phyloP scores from a whole-genome alignment of 345 rosid genomes.

The Microcos paniculata region DNA sequence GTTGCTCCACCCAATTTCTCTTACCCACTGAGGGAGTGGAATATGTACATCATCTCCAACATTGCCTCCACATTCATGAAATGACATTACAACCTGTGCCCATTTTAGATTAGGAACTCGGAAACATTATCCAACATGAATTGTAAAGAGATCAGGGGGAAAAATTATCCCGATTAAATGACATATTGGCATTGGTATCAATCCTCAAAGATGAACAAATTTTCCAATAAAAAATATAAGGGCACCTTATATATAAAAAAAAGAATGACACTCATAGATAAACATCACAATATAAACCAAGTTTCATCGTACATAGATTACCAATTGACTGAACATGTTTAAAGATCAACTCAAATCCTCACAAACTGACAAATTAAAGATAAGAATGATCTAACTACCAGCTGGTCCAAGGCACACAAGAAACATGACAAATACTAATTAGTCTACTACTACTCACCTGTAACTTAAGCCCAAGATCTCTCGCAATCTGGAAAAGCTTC shows the following conservation, averaged over 20 bases:
- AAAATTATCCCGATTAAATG: background rate
- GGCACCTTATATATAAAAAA: background rate
- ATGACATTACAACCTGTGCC: constrained; percentile 88
- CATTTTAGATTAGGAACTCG: constrained; percentile 14
- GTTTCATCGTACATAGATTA: background rate
- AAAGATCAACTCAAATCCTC: background rate
- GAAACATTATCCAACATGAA: background rate
- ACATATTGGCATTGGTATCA: constrained; percentile 4
- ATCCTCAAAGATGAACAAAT: too few relatives aligned
- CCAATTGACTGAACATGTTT: background rate
- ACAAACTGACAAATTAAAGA: background rate
- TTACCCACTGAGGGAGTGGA: constrained; percentile 89
- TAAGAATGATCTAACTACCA: background rate
- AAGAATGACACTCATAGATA: background rate
- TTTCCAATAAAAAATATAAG: background rate
- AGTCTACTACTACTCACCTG: constrained; percentile 42
- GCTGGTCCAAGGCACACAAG: background rate
- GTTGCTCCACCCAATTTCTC: constrained; percentile 68
- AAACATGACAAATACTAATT: background rate
- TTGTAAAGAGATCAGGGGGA: background rate
- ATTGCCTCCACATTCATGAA: constrained; percentile 98
- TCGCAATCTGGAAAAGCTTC: constrained; percentile 79
- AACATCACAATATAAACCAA: background rate
- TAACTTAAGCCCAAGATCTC: constrained; percentile 70
- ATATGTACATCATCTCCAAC: constrained; percentile 90